phyloP scores from a whole-genome alignment of 2,329 filamentous ascomycete species.

The Alternaria brassicae region DNA sequence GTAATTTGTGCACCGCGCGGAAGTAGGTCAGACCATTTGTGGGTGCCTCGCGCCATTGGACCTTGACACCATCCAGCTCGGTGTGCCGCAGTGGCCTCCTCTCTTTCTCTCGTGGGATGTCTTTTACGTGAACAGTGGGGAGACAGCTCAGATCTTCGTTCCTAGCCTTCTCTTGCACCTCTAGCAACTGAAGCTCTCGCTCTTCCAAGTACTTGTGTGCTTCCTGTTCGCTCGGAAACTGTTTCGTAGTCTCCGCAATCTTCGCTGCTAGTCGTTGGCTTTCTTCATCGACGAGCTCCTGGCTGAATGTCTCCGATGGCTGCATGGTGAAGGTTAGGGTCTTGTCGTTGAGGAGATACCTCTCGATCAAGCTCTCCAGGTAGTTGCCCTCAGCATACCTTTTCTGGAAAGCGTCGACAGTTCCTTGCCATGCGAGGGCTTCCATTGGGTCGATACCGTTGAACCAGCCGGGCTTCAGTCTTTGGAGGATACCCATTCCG shows the following conservation, averaged over 20 bases:
- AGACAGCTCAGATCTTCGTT: slow-evolving; percentile 86
- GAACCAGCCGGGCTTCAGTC: slow-evolving; percentile 92
- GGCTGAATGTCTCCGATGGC: slow-evolving; percentile 76
- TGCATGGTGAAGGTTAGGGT: slow-evolving; percentile 94
- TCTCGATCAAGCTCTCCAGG: slow-evolving; percentile 83
- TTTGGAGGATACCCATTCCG: slow-evolving; percentile 87
- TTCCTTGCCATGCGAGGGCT: slow-evolving; percentile 88
- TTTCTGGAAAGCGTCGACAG: slow-evolving; percentile 80
- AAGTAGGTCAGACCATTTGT: slow-evolving; percentile 98
- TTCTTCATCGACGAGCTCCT: slow-evolving; percentile 79
- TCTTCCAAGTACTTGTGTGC: slow-evolving; percentile 75
- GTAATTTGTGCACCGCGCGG: slow-evolving; percentile 81
- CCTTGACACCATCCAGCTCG: slow-evolving; percentile 67
- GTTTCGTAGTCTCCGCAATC: slow-evolving; percentile 71
- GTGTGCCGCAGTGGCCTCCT: slow-evolving; percentile 70
- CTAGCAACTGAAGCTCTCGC: slow-evolving; percentile 79
- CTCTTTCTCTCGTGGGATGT: slow-evolving; percentile 83
- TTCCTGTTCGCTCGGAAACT: slow-evolving; percentile 73
- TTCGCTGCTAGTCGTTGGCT: slow-evolving; percentile 74
- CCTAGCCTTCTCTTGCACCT: slow-evolving; percentile 83
- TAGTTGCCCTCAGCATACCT: slow-evolving; percentile 79
- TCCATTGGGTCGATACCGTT: slow-evolving; percentile 93
- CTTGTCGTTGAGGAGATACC: slow-evolving; percentile 87
- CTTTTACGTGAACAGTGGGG: slow-evolving; percentile 84
- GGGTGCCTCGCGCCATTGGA: slow-evolving; percentile 90